Base-by-base conservation (phyloP, 352 stramenopile species). In the Globisporangium parvum region DNA sequence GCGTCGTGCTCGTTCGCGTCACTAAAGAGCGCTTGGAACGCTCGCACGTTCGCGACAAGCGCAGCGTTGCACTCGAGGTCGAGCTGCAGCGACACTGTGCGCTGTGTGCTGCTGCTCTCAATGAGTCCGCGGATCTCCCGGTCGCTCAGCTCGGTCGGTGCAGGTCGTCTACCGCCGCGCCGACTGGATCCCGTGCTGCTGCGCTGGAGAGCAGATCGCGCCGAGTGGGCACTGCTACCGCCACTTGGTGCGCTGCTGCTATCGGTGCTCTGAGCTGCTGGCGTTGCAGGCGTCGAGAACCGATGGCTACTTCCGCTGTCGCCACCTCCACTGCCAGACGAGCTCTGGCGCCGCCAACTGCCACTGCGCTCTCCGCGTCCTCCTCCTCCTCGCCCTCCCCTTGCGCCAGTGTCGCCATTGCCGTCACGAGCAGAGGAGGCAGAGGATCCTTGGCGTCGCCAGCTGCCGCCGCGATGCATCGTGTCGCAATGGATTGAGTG, bases 111-210 rank as follows among this genome's bases (percentile, higher is more conserved):
- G 18, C 51, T 59, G 39, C 45, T 59, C 37, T 59, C 42, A 26
- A 64, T 54, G 44, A 47, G 49, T 9, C n/a, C 24, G 17, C 53
- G 58, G 58, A 59, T 55, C 39, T 64, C 58, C 14, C 47, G 45
- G 26, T 59, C 58, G 31, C 51, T 56, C 10, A 59, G 46, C 4
- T 59, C 53, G 9, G 26, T 3, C 5, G 49, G 20, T 21, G 53
- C 35, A 6, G 57, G 33, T 21, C 47, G 58, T 28, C 58, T 20
- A 12, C 51, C 45, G 0, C 51, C 41, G 11, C 50, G 48, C 21
- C 57, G 33, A 9, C 28, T 35, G 2, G 54, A 49, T 10, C 54
- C 54, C 5, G 24, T 18, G 10, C 24, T n/a, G 12, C n/a, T 37
- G 3, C 21, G 14, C 44, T 41, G 48, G 6, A 55, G 18, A 18